These are phyloP conservation scores for Typha latifolia DNA, from an alignment of 176 grass and related monocot genomes.

Conservation along the genomic window DNA sequence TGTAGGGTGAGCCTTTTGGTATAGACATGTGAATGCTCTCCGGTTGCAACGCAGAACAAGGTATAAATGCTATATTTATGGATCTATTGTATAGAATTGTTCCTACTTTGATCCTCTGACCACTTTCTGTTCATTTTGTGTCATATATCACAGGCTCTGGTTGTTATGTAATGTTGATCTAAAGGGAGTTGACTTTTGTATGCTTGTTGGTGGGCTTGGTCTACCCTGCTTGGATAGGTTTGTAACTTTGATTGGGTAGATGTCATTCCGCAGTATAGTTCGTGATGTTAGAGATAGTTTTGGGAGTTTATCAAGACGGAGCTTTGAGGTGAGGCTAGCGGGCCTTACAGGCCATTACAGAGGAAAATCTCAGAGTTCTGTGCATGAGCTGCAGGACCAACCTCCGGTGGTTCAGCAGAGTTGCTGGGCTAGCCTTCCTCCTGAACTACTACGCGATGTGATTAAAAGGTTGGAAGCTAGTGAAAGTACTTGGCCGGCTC, in stretches of 20 bases:
- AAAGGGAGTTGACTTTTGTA: constrained; percentile 11
- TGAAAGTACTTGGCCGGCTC: constrained; percentile 73
- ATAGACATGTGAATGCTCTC: background rate
- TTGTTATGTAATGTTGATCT: constrained; percentile 11
- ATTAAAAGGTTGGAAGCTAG: constrained; percentile 71
- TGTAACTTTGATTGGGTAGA: constrained; percentile 16
- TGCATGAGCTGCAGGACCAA: constrained; percentile 41
- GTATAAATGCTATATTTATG: background rate
- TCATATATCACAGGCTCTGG: background rate
- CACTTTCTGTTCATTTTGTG: background rate
- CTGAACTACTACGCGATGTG: constrained; percentile 80
- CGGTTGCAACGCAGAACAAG: background rate
- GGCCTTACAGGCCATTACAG: constrained; percentile 55
- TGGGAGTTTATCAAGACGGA: constrained; percentile 70
- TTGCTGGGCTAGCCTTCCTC: constrained; percentile 78
- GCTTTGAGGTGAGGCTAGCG: constrained; percentile 81
- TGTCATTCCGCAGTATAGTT: constrained; percentile 93
- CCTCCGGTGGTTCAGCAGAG: constrained; percentile 48
- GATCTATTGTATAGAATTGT: background rate
- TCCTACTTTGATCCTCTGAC: background rate
- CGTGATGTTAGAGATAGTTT: constrained; percentile 87
- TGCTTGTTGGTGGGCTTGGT: constrained; percentile 21
- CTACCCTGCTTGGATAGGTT: background rate
- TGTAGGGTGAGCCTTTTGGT: background rate
- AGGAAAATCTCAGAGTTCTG: constrained; percentile 52